Conservation (phyloP, 495 filamentous ascomycete genomes). For the Hypomontagnella monticulosa region DNA sequence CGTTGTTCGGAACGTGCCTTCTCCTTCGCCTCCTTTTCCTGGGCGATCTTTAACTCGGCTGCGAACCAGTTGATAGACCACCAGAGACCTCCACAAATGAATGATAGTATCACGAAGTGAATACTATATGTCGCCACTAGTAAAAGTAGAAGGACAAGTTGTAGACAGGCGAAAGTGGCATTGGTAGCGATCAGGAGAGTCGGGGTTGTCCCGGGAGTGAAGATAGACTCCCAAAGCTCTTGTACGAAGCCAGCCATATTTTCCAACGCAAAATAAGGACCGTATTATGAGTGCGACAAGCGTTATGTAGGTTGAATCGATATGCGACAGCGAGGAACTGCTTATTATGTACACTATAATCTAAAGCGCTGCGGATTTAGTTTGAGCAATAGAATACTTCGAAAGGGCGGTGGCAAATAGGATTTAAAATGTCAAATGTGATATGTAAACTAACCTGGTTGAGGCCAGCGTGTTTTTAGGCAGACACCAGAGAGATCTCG, state of each 20-base stretch:
- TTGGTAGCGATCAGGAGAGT: slow-evolving; percentile 92
- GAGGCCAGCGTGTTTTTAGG: slow-evolving; percentile 36
- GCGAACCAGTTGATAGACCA: slow-evolving; percentile 97
- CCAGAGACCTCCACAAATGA: slow-evolving; percentile 85
- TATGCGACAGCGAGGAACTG: slow-evolving; percentile 31
- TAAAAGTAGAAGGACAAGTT: slow-evolving; percentile 77
- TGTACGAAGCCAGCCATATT: slow-evolving; percentile 83
- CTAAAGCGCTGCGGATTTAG: slow-evolving; percentile 7
- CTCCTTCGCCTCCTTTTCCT: slow-evolving; percentile 69
- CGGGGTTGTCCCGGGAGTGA: slow-evolving; percentile 87
- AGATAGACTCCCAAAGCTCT: slow-evolving; percentile 89
- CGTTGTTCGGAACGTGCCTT: slow-evolving; percentile 57
- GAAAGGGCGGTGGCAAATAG: not conserved
- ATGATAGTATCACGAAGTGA: slow-evolving; percentile 84
- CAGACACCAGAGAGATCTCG: slow-evolving; percentile 17
- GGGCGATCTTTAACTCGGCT: slow-evolving; percentile 73
- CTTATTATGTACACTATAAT: slow-evolving; percentile 1
- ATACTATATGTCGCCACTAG: slow-evolving; percentile 84
- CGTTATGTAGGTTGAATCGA: slow-evolving; percentile 15
- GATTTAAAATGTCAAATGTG: not conserved
- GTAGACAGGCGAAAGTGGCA: slow-evolving; percentile 83
- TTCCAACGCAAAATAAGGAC: slow-evolving; percentile 17
- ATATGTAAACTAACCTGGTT: slow-evolving; percentile 18
- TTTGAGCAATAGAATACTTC: slow-evolving; percentile 1
- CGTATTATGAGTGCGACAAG: slow-evolving; percentile 33